Percentiles rank a stretch among this genome's conserved stretches.
These are phyloP conservation scores for Acanthamoeba sp. DNA, from an alignment of 208 protist genomes.

Conservation along the genomic window DNA sequence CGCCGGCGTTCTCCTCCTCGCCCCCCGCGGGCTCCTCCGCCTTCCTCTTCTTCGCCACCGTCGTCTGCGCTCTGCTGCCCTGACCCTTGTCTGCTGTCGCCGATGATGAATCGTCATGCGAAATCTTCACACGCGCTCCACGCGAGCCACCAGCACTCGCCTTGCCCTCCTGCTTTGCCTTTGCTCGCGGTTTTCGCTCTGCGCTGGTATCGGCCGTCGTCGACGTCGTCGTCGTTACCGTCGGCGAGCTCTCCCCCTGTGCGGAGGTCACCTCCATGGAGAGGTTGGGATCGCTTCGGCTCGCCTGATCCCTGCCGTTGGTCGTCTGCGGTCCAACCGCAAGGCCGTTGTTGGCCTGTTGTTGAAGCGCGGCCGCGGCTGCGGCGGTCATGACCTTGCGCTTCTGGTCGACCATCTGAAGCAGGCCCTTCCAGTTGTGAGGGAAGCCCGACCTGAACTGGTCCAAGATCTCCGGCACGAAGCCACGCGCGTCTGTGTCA, in stretches of 20 bases:
- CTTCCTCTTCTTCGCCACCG: background rate
- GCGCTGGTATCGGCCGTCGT: background rate
- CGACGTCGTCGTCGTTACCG: background rate
- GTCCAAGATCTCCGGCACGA: conserved; percentile 49
- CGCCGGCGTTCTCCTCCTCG: background rate
- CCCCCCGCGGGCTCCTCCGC: background rate
- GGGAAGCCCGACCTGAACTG: conserved; percentile 51
- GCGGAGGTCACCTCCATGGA: background rate
- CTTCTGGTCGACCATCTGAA: background rate
- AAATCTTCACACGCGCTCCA: conserved; percentile 42
- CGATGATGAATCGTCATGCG: conserved; percentile 17
- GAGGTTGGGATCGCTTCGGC: background rate
- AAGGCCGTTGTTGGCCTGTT: background rate
- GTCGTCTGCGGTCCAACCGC: background rate
- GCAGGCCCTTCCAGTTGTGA: conserved; percentile 27
- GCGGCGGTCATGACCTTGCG: background rate
- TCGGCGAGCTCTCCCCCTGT: background rate
- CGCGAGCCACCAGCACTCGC: background rate
- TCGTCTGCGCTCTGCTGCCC: background rate
- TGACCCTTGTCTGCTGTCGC: background rate
- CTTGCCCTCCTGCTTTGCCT: background rate
- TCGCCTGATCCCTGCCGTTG: background rate
- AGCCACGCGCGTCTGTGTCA: conserved; percentile 18
- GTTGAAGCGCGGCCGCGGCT: background rate
- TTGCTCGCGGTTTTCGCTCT: background rate